Evolutionary conservation across 208 protist species (phyloP).

Genomic region (Leishmania braziliensis): DNA sequence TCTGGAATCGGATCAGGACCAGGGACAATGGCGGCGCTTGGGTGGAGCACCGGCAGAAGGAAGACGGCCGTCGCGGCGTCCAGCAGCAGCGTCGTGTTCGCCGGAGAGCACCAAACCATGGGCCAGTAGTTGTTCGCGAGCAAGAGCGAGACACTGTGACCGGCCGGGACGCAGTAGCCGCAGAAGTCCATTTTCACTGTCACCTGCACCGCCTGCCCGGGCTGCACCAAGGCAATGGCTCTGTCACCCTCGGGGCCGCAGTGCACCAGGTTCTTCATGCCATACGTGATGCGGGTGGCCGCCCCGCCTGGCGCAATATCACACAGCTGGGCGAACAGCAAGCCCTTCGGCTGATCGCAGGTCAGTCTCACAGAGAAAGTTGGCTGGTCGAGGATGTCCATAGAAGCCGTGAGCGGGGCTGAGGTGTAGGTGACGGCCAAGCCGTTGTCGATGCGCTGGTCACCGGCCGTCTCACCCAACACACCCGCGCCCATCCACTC

Average conservation of each 20-base stretch:
- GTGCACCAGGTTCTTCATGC: conserved; percentile 59
- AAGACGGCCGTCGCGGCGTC: conserved; percentile 32
- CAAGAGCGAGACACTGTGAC: conserved; percentile 48
- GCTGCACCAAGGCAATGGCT: conserved; percentile 32
- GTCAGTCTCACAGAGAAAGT: conserved; percentile 46
- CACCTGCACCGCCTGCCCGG: conserved; percentile 27
- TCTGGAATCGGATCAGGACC: conserved; percentile 43
- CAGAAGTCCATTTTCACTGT: conserved; percentile 63
- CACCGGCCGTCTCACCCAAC: conserved; percentile 53
- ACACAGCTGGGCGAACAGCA: conserved; percentile 68
- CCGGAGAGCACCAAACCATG: conserved; percentile 63
- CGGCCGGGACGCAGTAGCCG: conserved; percentile 53
- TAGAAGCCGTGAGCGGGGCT: conserved; percentile 31
- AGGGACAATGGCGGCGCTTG: conserved; percentile 11
- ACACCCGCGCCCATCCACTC: conserved; percentile 73
- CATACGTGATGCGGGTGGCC: conserved; percentile 61
- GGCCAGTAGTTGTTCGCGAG: conserved; percentile 75
- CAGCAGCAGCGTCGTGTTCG: conserved; percentile 52
- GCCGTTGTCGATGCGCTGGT: conserved; percentile 74
- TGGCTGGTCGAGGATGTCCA: conserved; percentile 51
- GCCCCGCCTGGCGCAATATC: conserved; percentile 58
- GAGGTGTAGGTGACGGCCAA: conserved; percentile 54
- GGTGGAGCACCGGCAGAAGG: conserved; percentile 29
- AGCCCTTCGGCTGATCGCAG: conserved; percentile 58
- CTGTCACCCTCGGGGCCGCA: conserved; percentile 30